phyloP scores from a whole-genome alignment of 1,284 basidiomycete species.

The Macrocystidia cucumis region DNA sequence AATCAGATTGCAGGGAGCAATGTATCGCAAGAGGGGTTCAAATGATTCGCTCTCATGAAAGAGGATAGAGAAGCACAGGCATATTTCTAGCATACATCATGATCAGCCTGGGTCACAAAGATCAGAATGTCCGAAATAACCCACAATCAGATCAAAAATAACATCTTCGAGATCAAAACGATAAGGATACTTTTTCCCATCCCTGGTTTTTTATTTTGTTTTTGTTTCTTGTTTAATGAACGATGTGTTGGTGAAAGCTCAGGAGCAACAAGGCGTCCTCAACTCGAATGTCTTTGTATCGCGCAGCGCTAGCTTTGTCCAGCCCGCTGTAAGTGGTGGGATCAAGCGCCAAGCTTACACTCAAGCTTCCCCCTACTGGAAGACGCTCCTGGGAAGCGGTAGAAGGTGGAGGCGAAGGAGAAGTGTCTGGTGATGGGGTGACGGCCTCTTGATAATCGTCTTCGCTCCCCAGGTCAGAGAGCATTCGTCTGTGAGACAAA shows the following conservation, averaged over 20 bases:
- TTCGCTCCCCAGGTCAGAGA: slow-evolving; percentile 53
- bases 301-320: slow-evolving; percentile 32
- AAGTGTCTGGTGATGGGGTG: slow-evolving; percentile 51
- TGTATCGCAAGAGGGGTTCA: too few relatives aligned
- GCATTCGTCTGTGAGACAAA: slow-evolving; percentile 25
- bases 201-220: slow-evolving; percentile 15
- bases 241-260: slow-evolving; percentile 59
- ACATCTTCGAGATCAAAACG: too few relatives aligned
- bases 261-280: slow-evolving; percentile 60
- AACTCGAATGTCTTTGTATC: slow-evolving; percentile 31
- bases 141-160: too few relatives aligned
- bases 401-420: slow-evolving; percentile 15
- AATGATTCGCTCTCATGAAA: too few relatives aligned
- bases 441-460: slow-evolving; percentile 66
- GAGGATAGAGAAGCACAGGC: too few relatives aligned
- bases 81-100: too few relatives aligned
- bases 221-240: slow-evolving; percentile 31
- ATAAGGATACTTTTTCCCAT: too few relatives aligned
- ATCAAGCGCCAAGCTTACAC: slow-evolving; percentile 20
- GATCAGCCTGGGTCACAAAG: too few relatives aligned
- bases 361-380: slow-evolving; percentile 16
- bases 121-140: too few relatives aligned
- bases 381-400: slow-evolving; percentile 14
- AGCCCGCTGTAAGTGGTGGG: slow-evolving; percentile 29
- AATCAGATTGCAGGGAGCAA: too few relatives aligned